Conservation (phyloP, 208 protist species). For the Phytomonas sp. region DNA sequence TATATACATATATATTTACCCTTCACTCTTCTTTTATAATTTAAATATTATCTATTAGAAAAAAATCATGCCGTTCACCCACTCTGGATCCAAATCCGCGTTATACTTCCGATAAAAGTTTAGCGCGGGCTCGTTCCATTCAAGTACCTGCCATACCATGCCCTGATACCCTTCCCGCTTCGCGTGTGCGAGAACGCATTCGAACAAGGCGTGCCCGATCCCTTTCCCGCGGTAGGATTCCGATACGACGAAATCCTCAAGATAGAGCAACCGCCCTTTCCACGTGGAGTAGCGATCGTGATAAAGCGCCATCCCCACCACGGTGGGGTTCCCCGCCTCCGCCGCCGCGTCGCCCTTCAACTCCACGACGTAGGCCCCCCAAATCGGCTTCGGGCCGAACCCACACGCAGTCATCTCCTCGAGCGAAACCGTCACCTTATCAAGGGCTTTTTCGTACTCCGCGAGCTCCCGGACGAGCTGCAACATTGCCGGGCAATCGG, state of each 20-base stretch:
- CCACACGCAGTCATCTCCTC: constrained; percentile 29
- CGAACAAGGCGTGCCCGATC: constrained; percentile 28
- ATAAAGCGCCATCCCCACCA: constrained; percentile 44
- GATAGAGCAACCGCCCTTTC: constrained; percentile 40
- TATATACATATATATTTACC: constrained; percentile 6
- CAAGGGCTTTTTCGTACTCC: constrained; percentile 23
- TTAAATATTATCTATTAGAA: too few species aligned
- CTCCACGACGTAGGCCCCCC: constrained; percentile 38
- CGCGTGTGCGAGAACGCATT: constrained; percentile 27
- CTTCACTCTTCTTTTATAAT: too few species aligned
- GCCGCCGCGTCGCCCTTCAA: not conserved
- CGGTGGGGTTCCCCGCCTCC: constrained; percentile 10
- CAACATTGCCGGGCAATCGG: constrained; percentile 24
- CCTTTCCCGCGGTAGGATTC: constrained; percentile 24
- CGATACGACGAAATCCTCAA: constrained; percentile 44
- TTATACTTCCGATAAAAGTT: constrained; percentile 42
- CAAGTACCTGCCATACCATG: constrained; percentile 51
- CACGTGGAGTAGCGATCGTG: constrained; percentile 53
- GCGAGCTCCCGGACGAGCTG: constrained; percentile 38
- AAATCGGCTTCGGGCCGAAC: constrained; percentile 26
- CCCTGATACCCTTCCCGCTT: constrained; percentile 33
- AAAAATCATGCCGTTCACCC: constrained; percentile 46
- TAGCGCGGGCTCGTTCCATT: constrained; percentile 39
- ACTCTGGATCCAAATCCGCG: constrained; percentile 28
- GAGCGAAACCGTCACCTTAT: constrained; percentile 24